Percentiles rank a stretch among this genome's conserved stretches.
Evolutionary conservation across 169 alveolate species (phyloP).

Genomic region (Babesia bovis): DNA sequence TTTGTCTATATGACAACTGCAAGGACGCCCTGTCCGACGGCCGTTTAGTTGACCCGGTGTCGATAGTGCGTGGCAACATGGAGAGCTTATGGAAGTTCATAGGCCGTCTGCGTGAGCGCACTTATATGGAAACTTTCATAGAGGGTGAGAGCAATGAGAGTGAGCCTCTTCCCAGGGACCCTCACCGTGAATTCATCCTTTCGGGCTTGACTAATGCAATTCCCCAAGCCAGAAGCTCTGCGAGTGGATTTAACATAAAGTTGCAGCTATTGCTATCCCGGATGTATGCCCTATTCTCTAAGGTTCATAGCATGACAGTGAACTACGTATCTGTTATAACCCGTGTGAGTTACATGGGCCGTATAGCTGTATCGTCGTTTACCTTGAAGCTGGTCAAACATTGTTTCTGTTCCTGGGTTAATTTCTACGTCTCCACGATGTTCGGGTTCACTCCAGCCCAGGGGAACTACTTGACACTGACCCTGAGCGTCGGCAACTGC

Average conservation of each 20-base stretch:
- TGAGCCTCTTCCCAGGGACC: background rate
- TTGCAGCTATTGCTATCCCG: background rate
- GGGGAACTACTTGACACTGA: constrained; percentile 55
- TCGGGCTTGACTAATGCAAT: constrained; percentile 6
- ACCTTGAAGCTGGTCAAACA: constrained; percentile 30
- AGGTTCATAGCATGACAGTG: background rate
- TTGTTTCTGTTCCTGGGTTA: constrained; percentile 58
- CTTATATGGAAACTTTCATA: background rate
- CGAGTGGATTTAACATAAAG: background rate
- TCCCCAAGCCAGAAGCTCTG: background rate
- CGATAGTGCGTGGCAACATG: constrained; percentile 7
- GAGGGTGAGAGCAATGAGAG: background rate
- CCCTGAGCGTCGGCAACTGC: constrained; percentile 52
- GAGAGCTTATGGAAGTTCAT: background rate
- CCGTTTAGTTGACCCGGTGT: constrained; percentile 34
- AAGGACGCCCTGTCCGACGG: constrained; percentile 11
- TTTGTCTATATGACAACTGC: constrained; percentile 22
- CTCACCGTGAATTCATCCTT: constrained; percentile 9
- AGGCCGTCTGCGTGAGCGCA: background rate
- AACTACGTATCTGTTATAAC: constrained; percentile 4
- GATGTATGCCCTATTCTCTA: background rate
- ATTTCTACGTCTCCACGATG: constrained; percentile 50
- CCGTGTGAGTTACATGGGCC: constrained; percentile 10
- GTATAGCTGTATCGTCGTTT: constrained; percentile 13
- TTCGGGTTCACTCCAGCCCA: constrained; percentile 21